Conservation (phyloP, 1,284 basidiomycete species). For the Puccinia polysora region DNA sequence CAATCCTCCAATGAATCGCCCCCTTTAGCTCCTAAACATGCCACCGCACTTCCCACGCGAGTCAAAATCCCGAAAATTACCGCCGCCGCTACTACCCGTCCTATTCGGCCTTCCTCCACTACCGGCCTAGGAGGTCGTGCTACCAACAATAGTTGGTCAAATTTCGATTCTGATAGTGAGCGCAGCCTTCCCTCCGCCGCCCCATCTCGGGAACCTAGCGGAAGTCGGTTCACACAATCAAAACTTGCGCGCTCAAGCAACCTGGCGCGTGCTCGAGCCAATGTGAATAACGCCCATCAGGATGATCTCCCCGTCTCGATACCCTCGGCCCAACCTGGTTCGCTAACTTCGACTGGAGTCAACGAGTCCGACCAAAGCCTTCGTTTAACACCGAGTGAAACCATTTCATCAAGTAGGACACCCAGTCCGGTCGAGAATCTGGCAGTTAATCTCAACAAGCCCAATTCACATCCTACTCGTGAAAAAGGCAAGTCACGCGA, state of each 20-base stretch:
- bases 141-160: conserved; percentile 41
- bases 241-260: conserved; percentile 32
- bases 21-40: conserved; percentile 91
- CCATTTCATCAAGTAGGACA: conserved; percentile 49
- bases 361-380: not conserved
- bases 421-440: conserved; percentile 52
- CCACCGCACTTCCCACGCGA: conserved; percentile 64
- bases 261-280: conserved; percentile 15
- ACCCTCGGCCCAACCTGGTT: not conserved
- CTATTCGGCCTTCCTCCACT: conserved; percentile 19
- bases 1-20: conserved; percentile 81
- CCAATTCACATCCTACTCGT: conserved; percentile 45
- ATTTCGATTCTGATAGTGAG: conserved; percentile 38
- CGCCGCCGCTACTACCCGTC: conserved; percentile 50
- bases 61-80: conserved; percentile 54
- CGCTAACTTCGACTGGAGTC: not conserved
- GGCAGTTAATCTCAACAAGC: conserved; percentile 50
- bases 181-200: not conserved
- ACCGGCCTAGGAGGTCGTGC: conserved; percentile 19
- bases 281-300: conserved; percentile 14
- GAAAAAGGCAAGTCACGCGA: conserved; percentile 44
- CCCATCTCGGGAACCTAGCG: conserved; percentile 6
- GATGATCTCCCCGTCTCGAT: conserved; percentile 33
- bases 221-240: conserved; percentile 22
- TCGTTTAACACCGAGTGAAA: conserved; percentile 46